Evolutionary conservation across 1,284 basidiomycete genomes (phyloP), one percentile per base, ranked within the genome.

Genomic region (Chalciporus piperatoides): DNA sequence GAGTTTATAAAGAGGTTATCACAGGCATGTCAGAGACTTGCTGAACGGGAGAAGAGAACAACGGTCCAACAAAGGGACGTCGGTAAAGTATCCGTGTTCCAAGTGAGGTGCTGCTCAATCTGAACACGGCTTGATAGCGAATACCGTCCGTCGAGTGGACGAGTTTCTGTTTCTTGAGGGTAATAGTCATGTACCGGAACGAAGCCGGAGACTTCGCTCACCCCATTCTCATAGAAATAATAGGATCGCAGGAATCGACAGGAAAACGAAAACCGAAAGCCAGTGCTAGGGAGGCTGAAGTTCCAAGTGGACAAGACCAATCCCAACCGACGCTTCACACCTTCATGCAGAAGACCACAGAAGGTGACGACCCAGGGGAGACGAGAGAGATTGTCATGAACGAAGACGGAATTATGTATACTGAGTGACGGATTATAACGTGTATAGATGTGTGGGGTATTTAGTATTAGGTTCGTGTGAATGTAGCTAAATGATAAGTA

Each of bases 1-100:
- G 82, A 87, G 60, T 90, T 91, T 53, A 82, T 90, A 41, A 81
- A 78, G 62, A 74, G 79, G 35, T 63, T 91, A 24, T 72, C 75
- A 5, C 75, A 81, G 50, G 82, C 84, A 1, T 78, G 76, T 15
- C 78, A 85, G 53, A 71, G 70, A 47, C 73, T 80, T 7, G 85
- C 87, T 9, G 74, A 75, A 51, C 71, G 77, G 49, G 86, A 89
- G 51, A 80, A 76, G 55, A 71, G 89, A 51, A 62, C 78, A 10
- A 88, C 80, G 0, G 75, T 90, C 6, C 84, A 87, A 59, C 77
- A 81, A 53, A 79, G 76, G 57, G 88, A 91, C 60, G 67, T 90
- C 32, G 82, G 87, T 88, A 57, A 49, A 74, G 65, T 21, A 33
- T 44, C 25, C 15, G 35, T 21, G 23, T 33, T 32, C 39, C 30